phyloP scores from a whole-genome alignment of 2,329 filamentous ascomycete genomes.

The Arthrobotrys megalospora region DNA sequence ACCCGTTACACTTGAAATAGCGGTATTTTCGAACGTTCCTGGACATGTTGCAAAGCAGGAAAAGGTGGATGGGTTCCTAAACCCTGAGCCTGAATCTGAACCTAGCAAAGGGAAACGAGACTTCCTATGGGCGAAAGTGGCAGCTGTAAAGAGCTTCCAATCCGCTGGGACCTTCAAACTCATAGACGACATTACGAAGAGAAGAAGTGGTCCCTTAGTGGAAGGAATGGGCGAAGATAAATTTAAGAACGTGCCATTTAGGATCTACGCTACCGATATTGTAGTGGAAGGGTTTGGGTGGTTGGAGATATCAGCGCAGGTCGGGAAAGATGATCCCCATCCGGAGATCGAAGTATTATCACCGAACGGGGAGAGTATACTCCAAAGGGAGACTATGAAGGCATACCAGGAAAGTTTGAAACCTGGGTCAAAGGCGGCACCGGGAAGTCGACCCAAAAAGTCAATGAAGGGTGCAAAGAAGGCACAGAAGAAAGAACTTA shows the following conservation, averaged over 20 bases:
- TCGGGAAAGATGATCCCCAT: constrained; percentile 74
- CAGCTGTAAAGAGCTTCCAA: constrained; percentile 15
- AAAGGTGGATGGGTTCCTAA: constrained; percentile 73
- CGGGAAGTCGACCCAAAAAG: constrained; percentile 39
- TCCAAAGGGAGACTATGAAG: constrained; percentile 62
- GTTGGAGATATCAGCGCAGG: constrained; percentile 88
- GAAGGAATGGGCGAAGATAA: constrained; percentile 76
- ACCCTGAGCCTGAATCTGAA: background rate
- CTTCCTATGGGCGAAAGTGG: constrained; percentile 33
- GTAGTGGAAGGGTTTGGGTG: constrained; percentile 93
- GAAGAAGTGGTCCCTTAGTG: constrained; percentile 75
- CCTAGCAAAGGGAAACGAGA: background rate
- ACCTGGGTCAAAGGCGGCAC: constrained; percentile 52
- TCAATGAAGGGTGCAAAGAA: constrained; percentile 64
- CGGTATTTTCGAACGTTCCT: constrained; percentile 81
- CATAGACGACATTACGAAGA: constrained; percentile 85
- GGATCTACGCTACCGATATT: constrained; percentile 84
- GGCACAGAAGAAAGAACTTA: constrained; percentile 60
- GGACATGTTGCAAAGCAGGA: constrained; percentile 83
- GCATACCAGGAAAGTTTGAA: constrained; percentile 59
- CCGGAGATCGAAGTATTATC: constrained; percentile 62
- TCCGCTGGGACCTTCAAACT: constrained; percentile 83
- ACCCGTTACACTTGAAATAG: constrained; percentile 37
- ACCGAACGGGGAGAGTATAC: constrained; percentile 55
- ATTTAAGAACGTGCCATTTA: constrained; percentile 82